Conservation (phyloP, 805 yeast species). For the Ogataea zsoltii region DNA sequence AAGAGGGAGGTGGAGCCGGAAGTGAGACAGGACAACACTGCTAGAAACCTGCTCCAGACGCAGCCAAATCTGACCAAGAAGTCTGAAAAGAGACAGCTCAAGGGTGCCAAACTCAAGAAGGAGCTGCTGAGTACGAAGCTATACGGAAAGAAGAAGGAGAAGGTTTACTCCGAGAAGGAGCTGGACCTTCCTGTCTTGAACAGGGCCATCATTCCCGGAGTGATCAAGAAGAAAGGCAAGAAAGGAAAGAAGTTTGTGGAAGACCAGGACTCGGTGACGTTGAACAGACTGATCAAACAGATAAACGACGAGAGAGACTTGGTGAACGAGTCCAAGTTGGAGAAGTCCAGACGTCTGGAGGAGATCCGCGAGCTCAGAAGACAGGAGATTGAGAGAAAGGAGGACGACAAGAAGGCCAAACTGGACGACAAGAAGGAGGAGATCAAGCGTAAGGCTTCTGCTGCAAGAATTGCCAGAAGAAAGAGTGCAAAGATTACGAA, state of each 20-base stretch:
- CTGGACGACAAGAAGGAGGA: slow-evolving; percentile 78
- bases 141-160: slow-evolving; percentile 63
- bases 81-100: slow-evolving; percentile 49
- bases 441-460: slow-evolving; percentile 67
- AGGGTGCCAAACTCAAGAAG: slow-evolving; percentile 58
- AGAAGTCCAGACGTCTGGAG: slow-evolving; percentile 84
- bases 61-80: slow-evolving; percentile 64
- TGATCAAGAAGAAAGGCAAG: slow-evolving; percentile 71
- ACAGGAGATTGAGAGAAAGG: slow-evolving; percentile 84
- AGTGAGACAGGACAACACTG: slow-evolving; percentile 63
- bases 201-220: slow-evolving; percentile 84
- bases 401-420: slow-evolving; percentile 64
- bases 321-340: slow-evolving; percentile 83
- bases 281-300: slow-evolving; percentile 71
- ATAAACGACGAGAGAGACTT: slow-evolving; percentile 82
- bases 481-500: slow-evolving; percentile 44
- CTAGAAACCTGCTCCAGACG: slow-evolving; percentile 61
- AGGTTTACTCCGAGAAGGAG: slow-evolving; percentile 73
- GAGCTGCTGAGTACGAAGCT: slow-evolving; percentile 64
- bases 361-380: slow-evolving; percentile 85
- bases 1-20: slow-evolving; percentile 64
- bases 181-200: slow-evolving; percentile 78
- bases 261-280: slow-evolving; percentile 61
- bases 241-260: slow-evolving; percentile 80
- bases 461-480: slow-evolving; percentile 70